phyloP scores from a whole-genome alignment of 202 grass and related monocot species.

The Saccharum hybrid region DNA sequence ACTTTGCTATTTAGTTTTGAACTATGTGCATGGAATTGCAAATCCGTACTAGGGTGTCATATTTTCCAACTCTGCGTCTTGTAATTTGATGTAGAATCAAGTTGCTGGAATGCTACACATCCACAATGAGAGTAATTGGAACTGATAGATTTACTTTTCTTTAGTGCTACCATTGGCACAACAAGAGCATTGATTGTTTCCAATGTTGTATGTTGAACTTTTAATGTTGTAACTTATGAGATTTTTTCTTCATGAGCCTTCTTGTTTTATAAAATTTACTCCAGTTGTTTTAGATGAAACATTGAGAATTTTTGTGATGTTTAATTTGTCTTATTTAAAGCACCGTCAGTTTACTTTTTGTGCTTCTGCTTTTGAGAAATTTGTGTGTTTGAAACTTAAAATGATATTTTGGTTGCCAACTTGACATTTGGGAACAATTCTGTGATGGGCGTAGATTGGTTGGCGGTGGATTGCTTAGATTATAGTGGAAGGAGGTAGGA shows the following conservation, averaged over 20 bases:
- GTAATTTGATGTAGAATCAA: slow-evolving; percentile 4
- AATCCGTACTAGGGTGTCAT: not conserved
- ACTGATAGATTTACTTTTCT: not conserved
- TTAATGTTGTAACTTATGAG: not conserved
- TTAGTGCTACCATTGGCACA: not conserved
- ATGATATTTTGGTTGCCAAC: slow-evolving; percentile 20
- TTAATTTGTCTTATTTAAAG: slow-evolving; percentile 18
- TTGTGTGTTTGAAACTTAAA: slow-evolving; percentile 3
- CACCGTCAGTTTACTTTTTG: slow-evolving; percentile 9
- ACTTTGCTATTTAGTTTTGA: not conserved
- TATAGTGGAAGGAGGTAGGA: too few species aligned
- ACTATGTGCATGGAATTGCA: slow-evolving; percentile 7
- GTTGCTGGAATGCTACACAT: slow-evolving; percentile 11
- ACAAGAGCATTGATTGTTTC: not conserved
- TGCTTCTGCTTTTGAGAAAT: slow-evolving; percentile 23
- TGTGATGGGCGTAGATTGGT: too few species aligned
- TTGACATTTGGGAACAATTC: slow-evolving; percentile 20
- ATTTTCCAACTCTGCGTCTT: not conserved
- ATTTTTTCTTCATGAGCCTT: not conserved
- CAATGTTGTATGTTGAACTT: slow-evolving; percentile 1
- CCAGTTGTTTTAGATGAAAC: not conserved
- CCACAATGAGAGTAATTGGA: not conserved
- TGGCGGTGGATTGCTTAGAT: too few species aligned
- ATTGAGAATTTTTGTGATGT: not conserved
- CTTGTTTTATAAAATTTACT: slow-evolving; percentile 19